Base-by-base conservation (phyloP, 805 yeast genomes). In the Saccharomyces cerevisiae region DNA sequence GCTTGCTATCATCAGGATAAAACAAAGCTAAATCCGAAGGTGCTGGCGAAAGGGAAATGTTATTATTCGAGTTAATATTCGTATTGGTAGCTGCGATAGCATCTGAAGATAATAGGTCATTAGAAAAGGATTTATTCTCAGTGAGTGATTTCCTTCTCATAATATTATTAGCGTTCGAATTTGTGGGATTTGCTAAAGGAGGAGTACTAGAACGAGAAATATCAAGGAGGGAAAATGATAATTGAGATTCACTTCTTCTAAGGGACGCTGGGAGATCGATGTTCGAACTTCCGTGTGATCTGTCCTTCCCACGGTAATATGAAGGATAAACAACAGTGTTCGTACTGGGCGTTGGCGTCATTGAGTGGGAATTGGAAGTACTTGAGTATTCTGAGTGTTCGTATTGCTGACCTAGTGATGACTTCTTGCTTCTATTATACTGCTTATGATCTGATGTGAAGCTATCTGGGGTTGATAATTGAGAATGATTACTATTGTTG, bases 1-100 rank as follows among this genome's bases (percentile, higher is more conserved):
- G 81, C 36, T 60, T 76, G 2, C 76, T 68, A 54, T 78, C 79
- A 26, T 78, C 78, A 0, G 96, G 96, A 67, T 90, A 90, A 66
- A 83, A 89, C 47, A 91, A 75, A 0, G 90, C 89, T 57, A 79
- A 78, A 54, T 76, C 76, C 1, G 75, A 59, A 26, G 65, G 58
- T 6, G 59, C 36, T n/a, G 53, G 50, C 6, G 57, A 53, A 13
- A 50, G 56, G 13, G 46, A 17, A 26, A 55, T 28, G 27, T 51
- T 46, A 9, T 41, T 29, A 11, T 24, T 22, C 14, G 24, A 46
- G 26, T 14, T 48, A n/a, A 43, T n/a, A 47, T 47, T 11, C 49
- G 50, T 26, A 51, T 29, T 9, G 41, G 43, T 8, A 51, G 26
- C 27, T 53, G 55, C 2, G 62, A 61, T 26, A n/a, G 24, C 43